A percentile compares a stretch with the other conserved stretches of the same genome.
phyloP scores from a whole-genome alignment of 2,329 filamentous ascomycete species.

The Orbilia javanica region DNA sequence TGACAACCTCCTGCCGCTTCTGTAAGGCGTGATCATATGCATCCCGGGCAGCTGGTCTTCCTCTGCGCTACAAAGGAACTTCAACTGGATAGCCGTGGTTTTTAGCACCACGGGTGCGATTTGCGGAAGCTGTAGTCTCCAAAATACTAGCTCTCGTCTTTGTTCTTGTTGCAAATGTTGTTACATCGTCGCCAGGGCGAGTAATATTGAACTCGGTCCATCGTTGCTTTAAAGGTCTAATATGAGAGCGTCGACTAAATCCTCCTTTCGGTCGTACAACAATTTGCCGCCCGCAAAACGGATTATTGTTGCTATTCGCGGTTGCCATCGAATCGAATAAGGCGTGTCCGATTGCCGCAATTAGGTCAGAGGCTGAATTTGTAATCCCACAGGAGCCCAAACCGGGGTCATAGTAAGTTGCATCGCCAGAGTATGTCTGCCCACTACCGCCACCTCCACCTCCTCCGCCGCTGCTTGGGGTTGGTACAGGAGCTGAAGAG shows the following conservation, averaged over 20 bases:
- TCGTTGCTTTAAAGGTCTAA: neutral
- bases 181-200: neutral
- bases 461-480: slow-evolving; percentile 28
- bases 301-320: slow-evolving; percentile 61
- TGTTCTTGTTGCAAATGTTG: slow-evolving; percentile 32
- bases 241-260: slow-evolving; percentile 38
- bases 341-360: slow-evolving; percentile 60
- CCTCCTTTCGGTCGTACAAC: slow-evolving; percentile 57
- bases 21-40: slow-evolving; percentile 11
- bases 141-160: neutral
- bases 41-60: neutral
- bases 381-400: slow-evolving; percentile 61
- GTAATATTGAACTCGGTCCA: slow-evolving; percentile 6
- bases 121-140: slow-evolving; percentile 1
- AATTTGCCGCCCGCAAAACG: slow-evolving; percentile 61
- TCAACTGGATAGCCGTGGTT: neutral
- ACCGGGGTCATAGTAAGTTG: slow-evolving; percentile 61
- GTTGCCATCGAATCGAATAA: slow-evolving; percentile 60
- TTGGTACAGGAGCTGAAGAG: slow-evolving; percentile 32
- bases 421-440: slow-evolving; percentile 60
- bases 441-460: slow-evolving; percentile 34
- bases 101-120: neutral
- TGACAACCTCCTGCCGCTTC: slow-evolving; percentile 59
- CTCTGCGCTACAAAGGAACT: slow-evolving; percentile 27
- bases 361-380: slow-evolving; percentile 60